phyloP scores from a whole-genome alignment of 2,329 filamentous ascomycete genomes.

The Fusarium coffeatum region DNA sequence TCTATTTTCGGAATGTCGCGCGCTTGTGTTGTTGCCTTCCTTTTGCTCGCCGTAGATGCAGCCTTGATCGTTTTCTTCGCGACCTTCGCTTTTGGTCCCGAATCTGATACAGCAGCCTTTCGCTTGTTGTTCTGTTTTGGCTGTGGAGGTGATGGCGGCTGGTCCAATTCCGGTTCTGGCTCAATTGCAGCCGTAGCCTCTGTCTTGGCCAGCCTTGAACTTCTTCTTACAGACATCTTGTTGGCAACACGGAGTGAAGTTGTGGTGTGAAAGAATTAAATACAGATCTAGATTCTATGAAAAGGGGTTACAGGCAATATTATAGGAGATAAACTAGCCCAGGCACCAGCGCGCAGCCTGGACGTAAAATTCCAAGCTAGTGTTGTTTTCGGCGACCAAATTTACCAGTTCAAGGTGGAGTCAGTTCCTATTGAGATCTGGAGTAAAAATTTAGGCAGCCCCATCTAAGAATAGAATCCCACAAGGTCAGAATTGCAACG shows the following conservation, averaged over 20 bases:
- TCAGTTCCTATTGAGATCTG: fast-evolving
- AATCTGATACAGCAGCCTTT: background rate
- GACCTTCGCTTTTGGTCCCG: background rate
- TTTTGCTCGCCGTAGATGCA: background rate
- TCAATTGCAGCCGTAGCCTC: background rate
- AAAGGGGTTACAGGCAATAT: background rate
- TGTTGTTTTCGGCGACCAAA: background rate
- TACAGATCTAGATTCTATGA: background rate
- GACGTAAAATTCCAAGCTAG: background rate
- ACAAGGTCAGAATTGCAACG: background rate
- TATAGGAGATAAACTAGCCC: background rate
- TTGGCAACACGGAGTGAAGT: no score
- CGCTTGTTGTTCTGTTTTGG: background rate
- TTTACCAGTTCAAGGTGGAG: background rate
- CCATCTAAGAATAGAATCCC: background rate
- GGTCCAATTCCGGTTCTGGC: background rate
- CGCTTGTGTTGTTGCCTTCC: background rate
- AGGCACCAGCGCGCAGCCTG: background rate
- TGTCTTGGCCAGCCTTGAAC: conserved; percentile 7
- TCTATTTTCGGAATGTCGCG: background rate
- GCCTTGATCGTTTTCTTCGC: background rate
- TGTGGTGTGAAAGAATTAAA: background rate
- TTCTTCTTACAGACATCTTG: conserved; percentile 23
- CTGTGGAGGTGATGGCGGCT: background rate
- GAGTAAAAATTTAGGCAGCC: background rate